These are phyloP conservation scores for Cladosporium halotolerans DNA, from an alignment of 2,329 filamentous ascomycete genomes.

Conservation along the genomic window DNA sequence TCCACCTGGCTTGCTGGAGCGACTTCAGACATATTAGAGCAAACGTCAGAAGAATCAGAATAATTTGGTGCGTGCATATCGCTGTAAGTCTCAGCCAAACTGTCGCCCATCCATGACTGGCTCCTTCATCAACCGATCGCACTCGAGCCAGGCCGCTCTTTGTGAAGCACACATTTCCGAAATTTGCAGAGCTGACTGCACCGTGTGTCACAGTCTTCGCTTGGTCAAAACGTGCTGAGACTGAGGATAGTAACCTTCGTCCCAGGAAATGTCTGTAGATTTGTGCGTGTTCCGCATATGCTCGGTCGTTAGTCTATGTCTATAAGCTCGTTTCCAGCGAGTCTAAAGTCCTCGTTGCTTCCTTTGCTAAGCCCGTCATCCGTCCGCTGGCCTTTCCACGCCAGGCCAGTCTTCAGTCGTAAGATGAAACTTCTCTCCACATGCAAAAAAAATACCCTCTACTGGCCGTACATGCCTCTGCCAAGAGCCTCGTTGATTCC, in stretches of 20 bases:
- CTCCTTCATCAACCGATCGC: too few relatives aligned
- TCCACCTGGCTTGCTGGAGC: background rate
- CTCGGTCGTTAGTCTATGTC: conserved; percentile 10
- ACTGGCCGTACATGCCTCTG: conserved; percentile 11
- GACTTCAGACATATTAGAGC: background rate
- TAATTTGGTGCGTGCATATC: background rate
- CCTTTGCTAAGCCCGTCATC: background rate
- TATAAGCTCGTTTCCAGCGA: conserved; percentile 11
- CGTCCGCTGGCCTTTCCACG: background rate
- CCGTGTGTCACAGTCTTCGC: too few relatives aligned
- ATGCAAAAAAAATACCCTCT: background rate
- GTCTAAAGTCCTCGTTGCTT: background rate
- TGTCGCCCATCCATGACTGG: too few relatives aligned
- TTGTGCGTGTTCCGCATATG: background rate
- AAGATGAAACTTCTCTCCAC: background rate
- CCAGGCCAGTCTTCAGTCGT: background rate
- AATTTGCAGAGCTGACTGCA: too few relatives aligned
- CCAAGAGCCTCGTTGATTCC: conserved; percentile 17
- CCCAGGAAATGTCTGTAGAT: too few relatives aligned
- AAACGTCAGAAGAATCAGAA: background rate
- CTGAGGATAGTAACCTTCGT: too few relatives aligned
- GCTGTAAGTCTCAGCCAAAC: background rate
- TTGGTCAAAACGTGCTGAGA: background rate
- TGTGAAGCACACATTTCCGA: too few relatives aligned
- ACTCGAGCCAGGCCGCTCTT: too few relatives aligned